Conservation (phyloP, 1,284 basidiomycete genomes). For the Sutorius eximius region DNA sequence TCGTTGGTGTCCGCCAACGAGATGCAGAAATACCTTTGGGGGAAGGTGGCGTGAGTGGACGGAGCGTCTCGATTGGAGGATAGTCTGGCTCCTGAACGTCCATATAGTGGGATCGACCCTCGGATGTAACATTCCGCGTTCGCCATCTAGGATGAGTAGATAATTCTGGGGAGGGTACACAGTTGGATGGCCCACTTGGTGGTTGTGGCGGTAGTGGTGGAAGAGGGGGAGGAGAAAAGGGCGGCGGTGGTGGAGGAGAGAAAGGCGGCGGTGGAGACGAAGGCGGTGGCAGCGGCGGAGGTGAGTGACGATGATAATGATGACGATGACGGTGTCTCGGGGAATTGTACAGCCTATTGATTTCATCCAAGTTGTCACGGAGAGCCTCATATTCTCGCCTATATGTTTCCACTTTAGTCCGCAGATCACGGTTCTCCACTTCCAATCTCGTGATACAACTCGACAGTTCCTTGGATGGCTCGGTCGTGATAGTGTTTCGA, state of each 20-base stretch:
- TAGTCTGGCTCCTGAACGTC: conserved; percentile 7
- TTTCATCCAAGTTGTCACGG: conserved; percentile 16
- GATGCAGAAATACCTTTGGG: conserved; percentile 3
- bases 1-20: conserved; percentile 6
- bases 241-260: neutral
- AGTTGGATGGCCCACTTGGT: neutral
- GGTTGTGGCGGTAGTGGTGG: neutral
- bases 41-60: conserved; percentile 10
- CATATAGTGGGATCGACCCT: conserved; percentile 1
- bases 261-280: neutral
- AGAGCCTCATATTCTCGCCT: conserved; percentile 9
- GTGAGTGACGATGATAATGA: neutral
- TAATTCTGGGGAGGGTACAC: neutral
- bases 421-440: conserved; percentile 16
- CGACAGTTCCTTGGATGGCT: conserved; percentile 6
- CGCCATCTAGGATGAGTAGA: conserved; percentile 24
- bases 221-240: neutral
- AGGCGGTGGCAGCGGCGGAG: too few species aligned
- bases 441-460: conserved; percentile 25
- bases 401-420: conserved; percentile 8
- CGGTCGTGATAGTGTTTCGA: conserved; percentile 8
- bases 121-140: neutral
- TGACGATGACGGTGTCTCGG: neutral
- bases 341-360: conserved; percentile 13
- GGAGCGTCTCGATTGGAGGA: conserved; percentile 24